phyloP scores from a whole-genome alignment of 2,329 filamentous ascomycete species.

The Epichloe gansuensis region DNA sequence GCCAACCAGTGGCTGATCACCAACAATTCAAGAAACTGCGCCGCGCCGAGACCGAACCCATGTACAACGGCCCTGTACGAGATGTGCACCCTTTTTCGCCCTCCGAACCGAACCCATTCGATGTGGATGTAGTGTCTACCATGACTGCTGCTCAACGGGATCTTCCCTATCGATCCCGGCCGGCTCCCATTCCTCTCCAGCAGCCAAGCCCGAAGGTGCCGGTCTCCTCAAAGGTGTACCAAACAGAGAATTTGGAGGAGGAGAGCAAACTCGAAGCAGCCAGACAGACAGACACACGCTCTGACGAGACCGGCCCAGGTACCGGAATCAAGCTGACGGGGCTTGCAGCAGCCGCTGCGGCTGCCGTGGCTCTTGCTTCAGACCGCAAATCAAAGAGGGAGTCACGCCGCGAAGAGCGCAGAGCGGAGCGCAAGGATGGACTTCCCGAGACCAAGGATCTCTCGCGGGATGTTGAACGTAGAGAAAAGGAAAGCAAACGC shows the following conservation, averaged over 20 bases:
- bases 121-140: conserved; percentile 40
- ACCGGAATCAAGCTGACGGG: conserved; percentile 32
- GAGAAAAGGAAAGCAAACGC: conserved; percentile 4
- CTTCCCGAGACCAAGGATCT: conserved; percentile 7
- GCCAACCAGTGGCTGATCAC: conserved; percentile 18
- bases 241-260: conserved; percentile 29
- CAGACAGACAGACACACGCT: conserved; percentile 15
- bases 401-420: conserved; percentile 11
- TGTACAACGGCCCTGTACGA: conserved; percentile 33
- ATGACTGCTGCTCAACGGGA: conserved; percentile 28
- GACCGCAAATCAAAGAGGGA: conserved; percentile 12
- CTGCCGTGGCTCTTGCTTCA: conserved; percentile 23
- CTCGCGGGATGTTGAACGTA: not conserved
- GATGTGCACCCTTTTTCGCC: conserved; percentile 55
- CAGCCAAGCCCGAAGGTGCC: conserved; percentile 72
- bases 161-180: conserved; percentile 30
- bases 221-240: conserved; percentile 56
- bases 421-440: conserved; percentile 11
- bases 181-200: conserved; percentile 58
- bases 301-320: conserved; percentile 28
- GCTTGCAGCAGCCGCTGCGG: conserved; percentile 35
- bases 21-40: conserved; percentile 10
- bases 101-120: conserved; percentile 49
- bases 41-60: conserved; percentile 12
- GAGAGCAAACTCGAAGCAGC: conserved; percentile 22